Percentiles rank a stretch among this genome's conserved stretches.
phyloP scores from a whole-genome alignment of 768 basidiomycete genomes.

The Boletus reticuloceps region DNA sequence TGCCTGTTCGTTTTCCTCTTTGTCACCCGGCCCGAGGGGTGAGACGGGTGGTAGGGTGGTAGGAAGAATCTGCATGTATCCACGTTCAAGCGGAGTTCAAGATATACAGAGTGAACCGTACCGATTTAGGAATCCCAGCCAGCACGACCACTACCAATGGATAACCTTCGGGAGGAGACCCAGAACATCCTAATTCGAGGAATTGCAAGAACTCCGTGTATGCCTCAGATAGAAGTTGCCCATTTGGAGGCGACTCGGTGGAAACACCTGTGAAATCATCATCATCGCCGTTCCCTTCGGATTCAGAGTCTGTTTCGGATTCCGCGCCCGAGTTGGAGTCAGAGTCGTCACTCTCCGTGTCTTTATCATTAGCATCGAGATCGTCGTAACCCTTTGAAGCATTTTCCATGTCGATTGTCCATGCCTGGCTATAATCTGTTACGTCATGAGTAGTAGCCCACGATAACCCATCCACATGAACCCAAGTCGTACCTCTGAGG shows the following conservation, averaged over 20 bases:
- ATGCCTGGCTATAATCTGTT: conserved; percentile 62
- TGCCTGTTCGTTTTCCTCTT: not conserved
- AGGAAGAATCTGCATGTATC: conserved; percentile 18
- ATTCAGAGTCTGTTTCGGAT: conserved; percentile 13
- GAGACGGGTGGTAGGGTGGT: conserved; percentile 10
- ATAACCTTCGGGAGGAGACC: conserved; percentile 76
- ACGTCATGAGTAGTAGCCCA: not conserved
- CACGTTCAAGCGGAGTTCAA: not conserved
- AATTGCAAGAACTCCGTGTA: conserved; percentile 79
- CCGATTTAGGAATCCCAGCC: conserved; percentile 72
- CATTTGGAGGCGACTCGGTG: not conserved
- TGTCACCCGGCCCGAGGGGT: not conserved
- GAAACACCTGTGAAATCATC: conserved; percentile 31
- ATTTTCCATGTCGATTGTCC: conserved; percentile 41
- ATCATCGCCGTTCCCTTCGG: conserved; percentile 32
- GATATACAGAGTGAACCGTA: conserved; percentile 33
- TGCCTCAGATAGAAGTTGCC: conserved; percentile 35
- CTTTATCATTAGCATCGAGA: conserved; percentile 28
- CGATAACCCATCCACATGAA: not conserved
- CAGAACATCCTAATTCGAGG: conserved; percentile 75
- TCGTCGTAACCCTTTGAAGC: conserved; percentile 10
- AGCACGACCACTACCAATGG: conserved; percentile 77
- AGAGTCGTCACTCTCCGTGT: conserved; percentile 32
- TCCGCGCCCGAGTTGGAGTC: conserved; percentile 31
- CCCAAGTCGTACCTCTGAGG: conserved; percentile 52